phyloP scores from a whole-genome alignment of 1,284 basidiomycete genomes.

The Athelia psychrophila region DNA sequence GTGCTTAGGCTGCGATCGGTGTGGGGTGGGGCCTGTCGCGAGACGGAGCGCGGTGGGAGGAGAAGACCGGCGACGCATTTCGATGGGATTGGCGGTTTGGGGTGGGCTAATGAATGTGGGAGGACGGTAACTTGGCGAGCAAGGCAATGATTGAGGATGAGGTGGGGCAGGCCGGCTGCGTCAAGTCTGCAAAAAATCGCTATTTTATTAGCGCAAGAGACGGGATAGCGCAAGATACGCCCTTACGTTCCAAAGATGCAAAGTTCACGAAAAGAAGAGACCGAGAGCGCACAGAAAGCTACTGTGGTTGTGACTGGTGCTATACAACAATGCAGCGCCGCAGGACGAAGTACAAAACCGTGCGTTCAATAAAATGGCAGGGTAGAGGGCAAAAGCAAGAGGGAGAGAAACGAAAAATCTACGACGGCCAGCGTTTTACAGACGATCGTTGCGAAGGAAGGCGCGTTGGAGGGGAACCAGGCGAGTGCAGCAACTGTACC shows the following conservation, averaged over 20 bases:
- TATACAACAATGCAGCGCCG: no score
- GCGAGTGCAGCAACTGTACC: background rate
- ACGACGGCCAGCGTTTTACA: background rate
- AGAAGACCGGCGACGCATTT: constrained; percentile 58
- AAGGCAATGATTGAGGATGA: background rate
- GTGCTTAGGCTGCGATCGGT: constrained; percentile 52
- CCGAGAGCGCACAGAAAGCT: no score
- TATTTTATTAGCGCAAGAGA: background rate
- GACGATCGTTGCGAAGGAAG: background rate
- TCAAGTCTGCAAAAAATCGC: background rate
- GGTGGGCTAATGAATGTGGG: background rate
- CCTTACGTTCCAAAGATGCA: no score
- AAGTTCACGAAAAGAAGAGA: no score
- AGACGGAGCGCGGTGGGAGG: constrained; percentile 60
- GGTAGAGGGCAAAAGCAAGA: background rate
- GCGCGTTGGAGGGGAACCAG: no score
- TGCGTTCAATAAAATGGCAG: background rate
- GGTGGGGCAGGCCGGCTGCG: background rate
- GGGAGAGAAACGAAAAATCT: background rate
- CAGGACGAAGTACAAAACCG: background rate
- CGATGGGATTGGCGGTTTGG: constrained; percentile 10
- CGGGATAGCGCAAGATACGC: no score
- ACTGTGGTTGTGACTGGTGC: no score
- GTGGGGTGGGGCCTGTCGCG: constrained; percentile 52
- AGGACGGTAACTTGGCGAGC: background rate